Base-by-base conservation (phyloP, 345 rosid species). In the Pistacia atlantica region DNA sequence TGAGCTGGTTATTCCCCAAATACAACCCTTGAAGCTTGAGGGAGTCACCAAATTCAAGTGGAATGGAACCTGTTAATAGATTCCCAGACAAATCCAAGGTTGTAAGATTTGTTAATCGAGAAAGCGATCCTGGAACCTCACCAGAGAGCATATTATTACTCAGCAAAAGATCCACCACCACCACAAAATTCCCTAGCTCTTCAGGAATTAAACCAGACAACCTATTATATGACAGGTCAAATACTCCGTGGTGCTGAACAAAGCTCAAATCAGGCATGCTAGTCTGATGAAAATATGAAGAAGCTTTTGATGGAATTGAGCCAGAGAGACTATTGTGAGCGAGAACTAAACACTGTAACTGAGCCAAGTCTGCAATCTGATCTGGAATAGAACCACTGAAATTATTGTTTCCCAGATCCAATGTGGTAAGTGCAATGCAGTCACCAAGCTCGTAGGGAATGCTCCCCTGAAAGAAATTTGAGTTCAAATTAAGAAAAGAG, bases 191-290 rank as follows among this genome's bases (percentile, higher is more conserved):
- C 28, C 97, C 98, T 49, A 96, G 65, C 65, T 89, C 94, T 60
- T 82, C 80, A 58, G 99, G 99, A 66, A 96, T 83, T 2, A 84
- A 35, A 62, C 99, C 97, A 9, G 92, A 84, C 83, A 96, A 67
- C 65, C 71, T 80, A 72, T 96, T 96, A 67, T 92, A 66, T 5
- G 90, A 93, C 75, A 91, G 87, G 87, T 81, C 98, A 63, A 84
- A 89, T 10, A 88, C 81, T 37, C 99, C 98, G 65, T 82, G 97
- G 84, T 96, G 99, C 84, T 96, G 99, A 84, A 91, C 59, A 71
- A 90, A 96, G 86, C 91, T 91, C 69, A 80, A 65, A 68, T 88
- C 97, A 49, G 97, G 99, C 70, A 96, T 87, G 42, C 79, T 84
- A 2, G 65, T 77, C 77, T 89, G 87, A 58, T 79, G 90, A 76